Evolutionary conservation across 108 stramenopile species (phyloP).

Genomic region (Skeletonema marinoi): DNA sequence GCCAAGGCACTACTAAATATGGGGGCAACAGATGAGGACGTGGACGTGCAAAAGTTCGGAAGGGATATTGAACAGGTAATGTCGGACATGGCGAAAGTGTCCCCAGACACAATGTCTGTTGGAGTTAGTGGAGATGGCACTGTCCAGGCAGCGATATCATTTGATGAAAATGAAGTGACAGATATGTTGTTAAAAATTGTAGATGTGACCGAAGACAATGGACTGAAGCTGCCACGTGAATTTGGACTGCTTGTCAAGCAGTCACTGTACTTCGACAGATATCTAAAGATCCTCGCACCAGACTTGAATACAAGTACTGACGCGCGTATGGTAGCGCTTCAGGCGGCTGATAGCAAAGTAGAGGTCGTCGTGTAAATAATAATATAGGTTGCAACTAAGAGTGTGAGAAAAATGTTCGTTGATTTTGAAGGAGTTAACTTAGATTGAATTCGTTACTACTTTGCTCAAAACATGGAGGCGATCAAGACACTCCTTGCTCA

Average conservation of each 20-base stretch:
- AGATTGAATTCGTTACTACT: not conserved
- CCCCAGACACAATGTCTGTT: constrained; percentile 77
- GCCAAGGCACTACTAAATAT: constrained; percentile 86
- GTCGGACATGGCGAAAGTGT: constrained; percentile 63
- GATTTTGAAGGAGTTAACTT: not conserved
- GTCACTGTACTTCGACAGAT: constrained; percentile 96
- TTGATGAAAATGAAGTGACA: constrained; percentile 91
- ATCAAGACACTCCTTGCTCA: not conserved
- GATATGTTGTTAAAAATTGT: constrained; percentile 88
- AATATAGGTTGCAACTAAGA: too few species aligned
- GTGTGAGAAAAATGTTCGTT: not conserved
- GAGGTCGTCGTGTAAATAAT: not conserved
- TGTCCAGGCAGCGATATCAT: constrained; percentile 52
- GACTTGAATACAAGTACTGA: constrained; percentile 85
- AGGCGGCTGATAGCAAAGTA: not conserved
- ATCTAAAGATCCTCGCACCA: constrained; percentile 93
- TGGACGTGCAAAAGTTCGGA: constrained; percentile 86
- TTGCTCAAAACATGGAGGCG: not conserved
- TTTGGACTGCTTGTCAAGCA: constrained; percentile 97
- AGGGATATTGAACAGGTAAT: constrained; percentile 87
- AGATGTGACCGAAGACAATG: constrained; percentile 90
- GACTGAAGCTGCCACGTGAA: constrained; percentile 93
- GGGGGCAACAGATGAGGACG: constrained; percentile 90
- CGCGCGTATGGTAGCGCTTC: constrained; percentile 38
- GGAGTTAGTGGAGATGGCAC: constrained; percentile 52